Evolutionary conservation across 352 stramenopile species (phyloP), one percentile per base, ranked within the genome.

Genomic region (Globisporangium viniferum): DNA sequence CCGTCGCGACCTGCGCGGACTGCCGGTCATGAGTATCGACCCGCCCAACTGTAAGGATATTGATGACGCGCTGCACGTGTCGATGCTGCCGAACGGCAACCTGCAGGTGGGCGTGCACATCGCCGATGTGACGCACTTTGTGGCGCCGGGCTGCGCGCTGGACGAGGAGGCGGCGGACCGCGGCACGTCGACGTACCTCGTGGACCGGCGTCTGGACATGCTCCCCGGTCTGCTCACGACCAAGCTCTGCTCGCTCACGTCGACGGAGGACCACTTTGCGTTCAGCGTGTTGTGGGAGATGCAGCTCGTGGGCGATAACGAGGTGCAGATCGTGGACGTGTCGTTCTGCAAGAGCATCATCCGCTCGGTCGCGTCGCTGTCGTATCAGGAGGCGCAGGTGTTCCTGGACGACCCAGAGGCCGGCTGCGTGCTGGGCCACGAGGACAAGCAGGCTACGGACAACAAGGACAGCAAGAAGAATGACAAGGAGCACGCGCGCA

Each of bases 201-300:
- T 99, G n/a, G 97, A 99, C 59, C 94, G 96, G 46, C 91, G 98
- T 74, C 80, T 99, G 29, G 97, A 99, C 75, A 99, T 99, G 98
- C 79, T 99, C 22, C 98, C 98, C 2, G 88, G 86, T 33, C 79
- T 99, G 51, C 77, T 99, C 51, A 99, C 98, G 9, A 98, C 97
- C 39, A 98, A 99, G 71, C 78, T 99, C 20, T 99, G 97, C 75
- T 99, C 95, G 68, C 88, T 99, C 31, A 94, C 84, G 24, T 78
- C 65, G 36, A 80, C 69, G 0, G 86, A 94, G 73, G 86, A 94
- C 62, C 85, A 94, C 56, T 93, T 94, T 67, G 85, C 86, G 5
- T 94, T 94, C 64, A 94, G 81, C 69, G 83, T 94, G 27, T 33
- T 93, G 46, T 93, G 85, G 87, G 84, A 93, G 70, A 55, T 92